A percentile compares a stretch with the other conserved stretches of the same genome.
These are phyloP conservation scores for Geosiphon pyriformis DNA, from an alignment of 192 early-diverging fungal species.

Conservation along the genomic window DNA sequence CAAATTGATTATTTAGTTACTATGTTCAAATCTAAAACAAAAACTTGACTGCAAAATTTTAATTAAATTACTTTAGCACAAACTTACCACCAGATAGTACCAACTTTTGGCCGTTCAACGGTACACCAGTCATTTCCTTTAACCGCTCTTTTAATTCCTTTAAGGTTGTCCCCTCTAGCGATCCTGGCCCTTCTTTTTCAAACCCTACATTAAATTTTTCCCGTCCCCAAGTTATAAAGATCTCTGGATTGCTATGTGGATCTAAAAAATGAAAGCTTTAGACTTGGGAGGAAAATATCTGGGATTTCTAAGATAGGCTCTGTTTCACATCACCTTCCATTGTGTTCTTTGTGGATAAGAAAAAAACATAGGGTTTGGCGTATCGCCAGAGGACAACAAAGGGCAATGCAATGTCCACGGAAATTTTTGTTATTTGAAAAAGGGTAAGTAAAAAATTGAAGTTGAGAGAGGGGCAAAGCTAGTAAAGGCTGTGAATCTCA, in stretches of 20 bases:
- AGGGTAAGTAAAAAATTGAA: no score
- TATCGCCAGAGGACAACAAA: neutral
- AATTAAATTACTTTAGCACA: neutral
- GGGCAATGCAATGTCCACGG: neutral
- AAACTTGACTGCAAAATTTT: neutral
- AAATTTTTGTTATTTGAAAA: no score
- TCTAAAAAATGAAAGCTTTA: neutral
- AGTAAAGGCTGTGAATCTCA: no score
- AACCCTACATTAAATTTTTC: constrained; percentile 31
- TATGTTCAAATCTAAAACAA: neutral
- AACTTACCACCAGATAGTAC: constrained; percentile 65
- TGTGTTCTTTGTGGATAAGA: neutral
- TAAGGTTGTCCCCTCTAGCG: constrained; percentile 53
- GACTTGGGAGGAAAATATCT: neutral
- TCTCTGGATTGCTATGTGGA: neutral
- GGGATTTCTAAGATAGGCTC: neutral
- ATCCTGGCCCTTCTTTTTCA: constrained; percentile 25
- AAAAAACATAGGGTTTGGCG: neutral
- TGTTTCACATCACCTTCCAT: neutral
- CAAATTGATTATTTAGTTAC: neutral
- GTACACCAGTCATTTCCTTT: constrained; percentile 69
- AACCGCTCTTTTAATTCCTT: constrained; percentile 70
- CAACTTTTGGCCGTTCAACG: constrained; percentile 69
- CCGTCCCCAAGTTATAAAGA: constrained; percentile 7
- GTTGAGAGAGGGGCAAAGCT: no score